Percentiles rank a stretch among this genome's conserved stretches.
These are phyloP conservation scores for Eucalyptus guilfoylei DNA, from an alignment of 345 rosid species.

Conservation along the genomic window DNA sequence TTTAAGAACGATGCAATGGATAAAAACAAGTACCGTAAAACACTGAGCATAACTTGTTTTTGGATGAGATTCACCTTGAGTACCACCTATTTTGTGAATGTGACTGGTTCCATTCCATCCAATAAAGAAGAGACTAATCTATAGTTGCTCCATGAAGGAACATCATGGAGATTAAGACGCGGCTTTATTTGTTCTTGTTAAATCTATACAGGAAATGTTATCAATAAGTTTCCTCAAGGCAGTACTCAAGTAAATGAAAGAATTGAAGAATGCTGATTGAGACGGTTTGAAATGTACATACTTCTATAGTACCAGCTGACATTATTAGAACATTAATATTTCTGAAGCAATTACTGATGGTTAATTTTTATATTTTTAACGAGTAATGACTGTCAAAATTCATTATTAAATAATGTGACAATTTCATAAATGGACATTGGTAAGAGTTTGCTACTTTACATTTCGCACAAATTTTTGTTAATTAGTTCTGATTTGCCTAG, in stretches of 20 bases:
- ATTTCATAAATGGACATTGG: background rate
- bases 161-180: background rate
- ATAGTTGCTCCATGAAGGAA: background rate
- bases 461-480: background rate
- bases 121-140: background rate
- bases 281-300: background rate
- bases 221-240: background rate
- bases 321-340: background rate
- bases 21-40: background rate
- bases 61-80: background rate
- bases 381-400: background rate
- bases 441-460: background rate
- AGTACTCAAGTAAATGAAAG: background rate
- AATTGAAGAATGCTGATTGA: background rate
- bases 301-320: background rate
- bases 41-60: background rate
- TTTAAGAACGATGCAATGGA: background rate
- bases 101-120: background rate
- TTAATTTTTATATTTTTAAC: background rate
- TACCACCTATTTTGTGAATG: background rate
- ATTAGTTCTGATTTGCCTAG: background rate
- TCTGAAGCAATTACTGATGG: background rate
- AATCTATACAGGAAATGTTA: background rate
- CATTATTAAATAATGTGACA: background rate
- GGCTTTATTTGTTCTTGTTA: background rate